phyloP scores from a whole-genome alignment of 257 asterid species.

The Solanum phureja region DNA sequence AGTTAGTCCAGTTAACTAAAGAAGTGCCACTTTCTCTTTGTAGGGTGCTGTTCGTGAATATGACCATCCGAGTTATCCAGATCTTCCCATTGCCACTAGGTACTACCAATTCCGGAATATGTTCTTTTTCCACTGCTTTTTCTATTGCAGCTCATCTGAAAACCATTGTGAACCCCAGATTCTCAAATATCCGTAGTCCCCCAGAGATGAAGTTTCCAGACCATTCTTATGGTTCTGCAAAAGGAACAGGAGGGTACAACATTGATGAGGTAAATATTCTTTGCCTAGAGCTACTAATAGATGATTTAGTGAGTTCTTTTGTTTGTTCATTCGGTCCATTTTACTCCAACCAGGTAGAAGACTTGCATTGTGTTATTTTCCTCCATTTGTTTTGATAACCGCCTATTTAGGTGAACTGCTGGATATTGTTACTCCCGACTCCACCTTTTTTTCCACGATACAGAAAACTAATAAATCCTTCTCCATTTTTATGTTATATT shows the following conservation, averaged over 20 bases:
- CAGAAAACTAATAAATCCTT: background rate
- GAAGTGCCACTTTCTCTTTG: slow-evolving; percentile 1
- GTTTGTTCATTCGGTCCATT: background rate
- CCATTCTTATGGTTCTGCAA: slow-evolving; percentile 14
- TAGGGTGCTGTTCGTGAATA: slow-evolving; percentile 53
- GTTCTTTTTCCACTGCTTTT: background rate
- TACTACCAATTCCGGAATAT: slow-evolving; percentile 13
- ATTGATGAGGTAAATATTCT: slow-evolving; percentile 39
- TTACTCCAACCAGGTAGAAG: background rate
- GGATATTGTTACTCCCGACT: background rate
- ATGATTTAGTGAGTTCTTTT: background rate
- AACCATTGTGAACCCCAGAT: slow-evolving; percentile 29
- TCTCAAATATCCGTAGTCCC: slow-evolving; percentile 15
- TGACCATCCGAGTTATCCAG: slow-evolving; percentile 42
- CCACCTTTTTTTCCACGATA: background rate
- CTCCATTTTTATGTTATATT: background rate
- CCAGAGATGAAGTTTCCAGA: slow-evolving; percentile 25
- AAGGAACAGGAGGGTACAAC: slow-evolving; percentile 36
- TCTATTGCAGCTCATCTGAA: background rate
- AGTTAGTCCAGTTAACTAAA: background rate
- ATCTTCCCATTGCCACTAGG: slow-evolving; percentile 45
- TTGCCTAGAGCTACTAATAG: background rate
- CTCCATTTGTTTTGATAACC: background rate
- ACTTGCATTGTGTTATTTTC: background rate
- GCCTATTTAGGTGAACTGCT: background rate